Evolutionary conservation across 805 yeast genomes (phyloP).

Genomic region (Saccharomyces mikatae): DNA sequence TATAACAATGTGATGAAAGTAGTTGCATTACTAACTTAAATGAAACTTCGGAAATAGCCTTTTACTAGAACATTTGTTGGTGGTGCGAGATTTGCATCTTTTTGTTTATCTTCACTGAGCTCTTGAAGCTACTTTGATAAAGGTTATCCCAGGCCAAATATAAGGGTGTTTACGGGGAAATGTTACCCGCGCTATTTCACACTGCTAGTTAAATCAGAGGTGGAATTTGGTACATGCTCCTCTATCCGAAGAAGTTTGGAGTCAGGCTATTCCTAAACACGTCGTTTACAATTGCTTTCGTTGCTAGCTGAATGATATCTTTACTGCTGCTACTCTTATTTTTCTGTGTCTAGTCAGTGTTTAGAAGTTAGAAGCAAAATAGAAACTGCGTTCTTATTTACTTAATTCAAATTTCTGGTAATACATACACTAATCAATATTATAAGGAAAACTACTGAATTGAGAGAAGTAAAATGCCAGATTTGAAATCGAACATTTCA

Average conservation of each 20-base stretch:
- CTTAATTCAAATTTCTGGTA: background rate
- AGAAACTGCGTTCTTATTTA: background rate
- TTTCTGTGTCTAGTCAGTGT: background rate
- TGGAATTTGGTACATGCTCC: background rate
- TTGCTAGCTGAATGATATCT: background rate
- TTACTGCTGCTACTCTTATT: background rate
- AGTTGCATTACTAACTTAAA: background rate
- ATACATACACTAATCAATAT: background rate
- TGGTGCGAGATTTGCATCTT: background rate
- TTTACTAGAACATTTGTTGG: background rate
- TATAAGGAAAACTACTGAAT: background rate
- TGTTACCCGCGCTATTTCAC: background rate
- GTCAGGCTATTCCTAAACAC: background rate
- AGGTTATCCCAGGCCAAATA: background rate
- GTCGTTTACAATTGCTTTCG: background rate
- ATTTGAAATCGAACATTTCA: background rate
- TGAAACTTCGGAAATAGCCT: background rate
- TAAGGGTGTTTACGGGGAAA: background rate
- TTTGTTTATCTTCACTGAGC: background rate
- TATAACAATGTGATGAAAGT: too few species aligned
- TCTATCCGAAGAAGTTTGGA: background rate
- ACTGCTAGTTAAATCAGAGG: background rate
- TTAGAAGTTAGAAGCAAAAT: background rate
- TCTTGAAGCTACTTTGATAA: background rate
- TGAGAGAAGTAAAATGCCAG: slow-evolving; percentile 2